These are phyloP conservation scores for Solanum pinnatisectum DNA, from an alignment of 257 asterid species.

Conservation along the genomic window DNA sequence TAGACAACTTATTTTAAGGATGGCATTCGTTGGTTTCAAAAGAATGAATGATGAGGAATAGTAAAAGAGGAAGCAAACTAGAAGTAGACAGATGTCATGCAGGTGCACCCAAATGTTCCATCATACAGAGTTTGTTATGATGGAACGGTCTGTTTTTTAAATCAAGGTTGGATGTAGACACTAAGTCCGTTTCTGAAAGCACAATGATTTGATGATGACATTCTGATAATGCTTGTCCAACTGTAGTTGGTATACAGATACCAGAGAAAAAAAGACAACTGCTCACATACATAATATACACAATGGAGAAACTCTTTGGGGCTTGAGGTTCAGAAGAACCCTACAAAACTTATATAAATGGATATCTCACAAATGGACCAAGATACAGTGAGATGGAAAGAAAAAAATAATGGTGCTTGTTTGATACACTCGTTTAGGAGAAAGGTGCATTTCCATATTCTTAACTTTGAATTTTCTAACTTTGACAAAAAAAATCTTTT, in stretches of 20 bases:
- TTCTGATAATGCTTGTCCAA: background rate
- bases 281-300: background rate
- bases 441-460: background rate
- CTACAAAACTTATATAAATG: background rate
- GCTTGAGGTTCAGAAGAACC: background rate
- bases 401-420: background rate
- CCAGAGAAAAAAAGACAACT: background rate
- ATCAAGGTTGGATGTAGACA: background rate
- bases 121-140: background rate
- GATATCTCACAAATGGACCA: background rate
- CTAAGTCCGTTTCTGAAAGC: background rate
- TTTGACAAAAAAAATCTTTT: background rate
- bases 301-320: background rate
- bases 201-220: background rate
- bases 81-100: conserved; percentile 6
- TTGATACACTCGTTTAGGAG: background rate
- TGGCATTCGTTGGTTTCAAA: background rate
- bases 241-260: background rate
- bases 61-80: background rate
- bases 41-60: background rate
- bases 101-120: conserved; percentile 98
- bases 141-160: background rate
- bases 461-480: background rate
- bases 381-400: background rate
- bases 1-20: background rate